These are phyloP conservation scores for Trametopsis cervina DNA, from an alignment of 768 basidiomycete species.

Conservation along the genomic window DNA sequence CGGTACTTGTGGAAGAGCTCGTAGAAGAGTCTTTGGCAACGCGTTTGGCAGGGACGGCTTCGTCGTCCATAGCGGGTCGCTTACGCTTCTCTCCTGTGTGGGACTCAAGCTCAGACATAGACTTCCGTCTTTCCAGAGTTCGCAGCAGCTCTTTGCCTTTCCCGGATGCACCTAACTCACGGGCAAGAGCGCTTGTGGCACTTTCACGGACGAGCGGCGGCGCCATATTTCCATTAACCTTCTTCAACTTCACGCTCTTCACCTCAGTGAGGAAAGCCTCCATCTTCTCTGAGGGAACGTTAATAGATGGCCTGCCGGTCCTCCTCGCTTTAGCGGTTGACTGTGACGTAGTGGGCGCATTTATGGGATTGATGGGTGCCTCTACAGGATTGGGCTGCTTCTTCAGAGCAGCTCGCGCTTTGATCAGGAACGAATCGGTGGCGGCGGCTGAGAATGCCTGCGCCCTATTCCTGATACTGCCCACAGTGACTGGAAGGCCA, in stretches of 20 bases:
- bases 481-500: conserved; percentile 18
- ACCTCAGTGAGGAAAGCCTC: conserved; percentile 75
- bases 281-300: conserved; percentile 78
- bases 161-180: not conserved
- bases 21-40: conserved; percentile 8
- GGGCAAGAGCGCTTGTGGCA: not conserved
- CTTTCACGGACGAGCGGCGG: conserved; percentile 7
- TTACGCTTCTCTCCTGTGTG: conserved; percentile 7
- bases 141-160: conserved; percentile 7
- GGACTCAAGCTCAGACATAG: conserved; percentile 1
- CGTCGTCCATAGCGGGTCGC: not conserved
- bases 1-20: conserved; percentile 9
- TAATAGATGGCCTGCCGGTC: conserved; percentile 43
- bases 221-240: conserved; percentile 33
- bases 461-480: conserved; percentile 1
- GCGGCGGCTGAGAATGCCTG: conserved; percentile 17
- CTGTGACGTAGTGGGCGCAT: conserved; percentile 22
- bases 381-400: conserved; percentile 50
- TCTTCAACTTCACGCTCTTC: conserved; percentile 65
- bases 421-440: conserved; percentile 38
- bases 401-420: conserved; percentile 62
- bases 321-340: conserved; percentile 40
- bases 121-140: conserved; percentile 4
- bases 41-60: conserved; percentile 7
- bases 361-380: conserved; percentile 51